These are phyloP conservation scores for Umbelopsis ramanniana DNA, from an alignment of 192 early-diverging fungal species.

Conservation along the genomic window DNA sequence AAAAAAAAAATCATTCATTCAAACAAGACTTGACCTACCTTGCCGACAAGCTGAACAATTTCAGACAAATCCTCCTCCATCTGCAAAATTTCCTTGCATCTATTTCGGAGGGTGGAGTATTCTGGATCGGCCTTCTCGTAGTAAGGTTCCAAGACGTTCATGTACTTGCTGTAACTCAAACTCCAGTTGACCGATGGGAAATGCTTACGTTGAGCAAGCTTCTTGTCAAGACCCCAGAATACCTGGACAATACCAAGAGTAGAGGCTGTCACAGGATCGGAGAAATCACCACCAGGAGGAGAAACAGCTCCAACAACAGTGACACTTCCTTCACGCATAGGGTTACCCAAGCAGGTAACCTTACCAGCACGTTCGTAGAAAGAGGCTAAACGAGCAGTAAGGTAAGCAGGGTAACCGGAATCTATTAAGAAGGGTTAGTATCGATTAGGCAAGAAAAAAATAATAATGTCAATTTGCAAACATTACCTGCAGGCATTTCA, in stretches of 20 bases:
- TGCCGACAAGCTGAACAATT: slow-evolving; percentile 99
- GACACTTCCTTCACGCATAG: slow-evolving; percentile 90
- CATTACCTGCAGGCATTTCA: slow-evolving; percentile 98
- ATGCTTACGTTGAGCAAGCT: slow-evolving; percentile 99
- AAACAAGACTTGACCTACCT: slow-evolving; percentile 51
- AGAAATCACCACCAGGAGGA: slow-evolving; percentile 99
- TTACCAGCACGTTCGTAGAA: slow-evolving; percentile 99
- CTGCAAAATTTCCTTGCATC: slow-evolving; percentile 98
- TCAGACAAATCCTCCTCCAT: slow-evolving; percentile 98
- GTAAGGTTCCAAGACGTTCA: slow-evolving; percentile 94
- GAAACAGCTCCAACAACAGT: slow-evolving; percentile 99
- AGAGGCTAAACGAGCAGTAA: slow-evolving; percentile 97
- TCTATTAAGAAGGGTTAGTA: slow-evolving; percentile 50
- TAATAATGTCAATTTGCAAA: no score
- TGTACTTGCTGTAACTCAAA: slow-evolving; percentile 97
- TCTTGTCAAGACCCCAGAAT: slow-evolving; percentile 99
- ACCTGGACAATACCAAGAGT: slow-evolving; percentile 99
- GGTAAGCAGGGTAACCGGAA: slow-evolving; percentile 97
- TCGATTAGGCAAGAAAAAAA: neutral
- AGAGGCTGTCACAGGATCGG: slow-evolving; percentile 96
- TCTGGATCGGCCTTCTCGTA: slow-evolving; percentile 97
- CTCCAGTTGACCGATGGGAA: slow-evolving; percentile 99
- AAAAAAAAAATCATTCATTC: neutral
- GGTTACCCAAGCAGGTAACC: slow-evolving; percentile 95
- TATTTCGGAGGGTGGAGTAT: slow-evolving; percentile 88